These are phyloP conservation scores for Odonthalia washingtoniensis DNA, from an alignment of 31 red algal species.

Conservation along the genomic window DNA sequence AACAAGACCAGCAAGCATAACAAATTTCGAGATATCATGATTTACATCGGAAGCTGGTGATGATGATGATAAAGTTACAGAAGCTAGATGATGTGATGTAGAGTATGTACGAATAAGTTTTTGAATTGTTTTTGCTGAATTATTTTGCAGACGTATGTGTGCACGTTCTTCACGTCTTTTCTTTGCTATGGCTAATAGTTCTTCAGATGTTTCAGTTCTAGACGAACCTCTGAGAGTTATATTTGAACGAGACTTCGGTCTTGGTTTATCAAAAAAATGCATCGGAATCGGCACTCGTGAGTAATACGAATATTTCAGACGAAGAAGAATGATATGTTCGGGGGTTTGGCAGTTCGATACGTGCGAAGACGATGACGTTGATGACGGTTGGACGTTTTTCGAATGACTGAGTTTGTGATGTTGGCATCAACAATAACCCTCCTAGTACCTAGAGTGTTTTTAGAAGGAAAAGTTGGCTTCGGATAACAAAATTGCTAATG, in stretches of 20 bases:
- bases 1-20: neutral
- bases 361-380: no score
- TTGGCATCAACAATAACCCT: no score
- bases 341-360: no score
- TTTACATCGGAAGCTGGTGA: neutral
- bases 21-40: neutral
- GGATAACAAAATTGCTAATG: no score
- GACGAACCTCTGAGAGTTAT: constrained; percentile 52
- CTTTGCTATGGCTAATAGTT: constrained; percentile 50
- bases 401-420: no score
- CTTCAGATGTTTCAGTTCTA: constrained; percentile 49
- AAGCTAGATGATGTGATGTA: neutral
- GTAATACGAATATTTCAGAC: no score
- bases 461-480: no score
- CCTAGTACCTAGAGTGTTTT: no score
- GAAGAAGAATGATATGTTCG: no score
- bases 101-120: constrained; percentile 1
- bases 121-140: constrained; percentile 51
- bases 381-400: no score
- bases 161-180: constrained; percentile 63
- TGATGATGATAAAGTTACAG: neutral
- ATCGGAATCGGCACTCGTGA: neutral
- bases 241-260: neutral
- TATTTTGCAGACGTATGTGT: constrained; percentile 40
- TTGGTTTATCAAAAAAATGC: constrained; percentile 67